phyloP scores from a whole-genome alignment of 2,329 filamentous ascomycete genomes.

The Colletotrichum echinochloae region DNA sequence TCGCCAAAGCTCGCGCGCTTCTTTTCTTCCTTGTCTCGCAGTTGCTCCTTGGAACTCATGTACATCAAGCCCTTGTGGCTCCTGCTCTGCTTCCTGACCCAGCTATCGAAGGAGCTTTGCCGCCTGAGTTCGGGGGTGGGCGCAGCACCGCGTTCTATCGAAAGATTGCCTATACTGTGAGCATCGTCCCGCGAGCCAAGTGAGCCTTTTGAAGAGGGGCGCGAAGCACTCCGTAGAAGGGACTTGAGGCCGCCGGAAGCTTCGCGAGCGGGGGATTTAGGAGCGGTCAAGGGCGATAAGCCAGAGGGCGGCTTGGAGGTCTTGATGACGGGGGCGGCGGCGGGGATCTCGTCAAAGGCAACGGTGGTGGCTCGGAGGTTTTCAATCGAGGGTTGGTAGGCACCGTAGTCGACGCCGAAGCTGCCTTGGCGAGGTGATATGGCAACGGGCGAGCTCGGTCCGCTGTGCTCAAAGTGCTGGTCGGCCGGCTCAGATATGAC shows the following conservation, averaged over 20 bases:
- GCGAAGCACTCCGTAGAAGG: conserved; percentile 68
- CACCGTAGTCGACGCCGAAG: conserved; percentile 81
- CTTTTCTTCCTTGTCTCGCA: conserved; percentile 74
- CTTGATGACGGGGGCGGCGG: conserved; percentile 78
- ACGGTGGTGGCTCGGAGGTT: conserved; percentile 61
- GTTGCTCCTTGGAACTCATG: conserved; percentile 77
- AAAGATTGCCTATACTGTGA: conserved; percentile 73
- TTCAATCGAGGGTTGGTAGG: conserved; percentile 66
- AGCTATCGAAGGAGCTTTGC: conserved; percentile 70
- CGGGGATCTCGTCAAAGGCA: conserved; percentile 70
- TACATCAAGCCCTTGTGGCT: conserved; percentile 74
- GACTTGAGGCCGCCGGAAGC: conserved; percentile 66
- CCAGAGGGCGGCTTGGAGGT: conserved; percentile 86
- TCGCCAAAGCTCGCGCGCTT: conserved; percentile 63
- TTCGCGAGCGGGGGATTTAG: conserved; percentile 65
- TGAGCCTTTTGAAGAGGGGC: conserved; percentile 71
- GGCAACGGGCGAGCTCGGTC: conserved; percentile 53
- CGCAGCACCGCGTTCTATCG: conserved; percentile 68
- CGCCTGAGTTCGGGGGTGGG: conserved; percentile 58
- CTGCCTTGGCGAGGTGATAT: conserved; percentile 59
- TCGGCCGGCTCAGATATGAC: conserved; percentile 76
- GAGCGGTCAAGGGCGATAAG: conserved; percentile 76
- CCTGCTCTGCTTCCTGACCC: conserved; percentile 68
- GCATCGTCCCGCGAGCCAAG: conserved; percentile 66
- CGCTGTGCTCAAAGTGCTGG: conserved; percentile 74